Percentiles rank a stretch among this genome's conserved stretches.
Conservation (phyloP, 2,329 filamentous ascomycete species). For the Alternaria hordeiaustralica region DNA sequence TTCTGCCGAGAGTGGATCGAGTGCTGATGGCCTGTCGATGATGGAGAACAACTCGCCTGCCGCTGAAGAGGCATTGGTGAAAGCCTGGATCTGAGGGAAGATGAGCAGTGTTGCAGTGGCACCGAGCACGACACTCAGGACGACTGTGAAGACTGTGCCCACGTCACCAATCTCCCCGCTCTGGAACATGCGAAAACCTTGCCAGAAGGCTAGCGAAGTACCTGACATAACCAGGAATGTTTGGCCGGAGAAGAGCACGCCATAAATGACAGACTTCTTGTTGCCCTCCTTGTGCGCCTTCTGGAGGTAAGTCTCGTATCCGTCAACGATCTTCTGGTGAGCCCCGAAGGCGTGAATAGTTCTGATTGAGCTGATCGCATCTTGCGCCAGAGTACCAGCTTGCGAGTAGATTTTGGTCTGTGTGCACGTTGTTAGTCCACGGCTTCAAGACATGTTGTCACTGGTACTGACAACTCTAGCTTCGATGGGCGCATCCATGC, state of each 20-base stretch:
- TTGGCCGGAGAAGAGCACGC: conserved; percentile 64
- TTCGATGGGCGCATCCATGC: conserved; percentile 20
- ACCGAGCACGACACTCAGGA: conserved; percentile 87
- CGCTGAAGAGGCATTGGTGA: conserved; percentile 20
- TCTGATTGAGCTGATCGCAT: conserved; percentile 3
- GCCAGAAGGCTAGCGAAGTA: conserved; percentile 71
- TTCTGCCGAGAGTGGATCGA: conserved; percentile 17
- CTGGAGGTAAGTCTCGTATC: conserved; percentile 60
- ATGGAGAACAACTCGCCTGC: conserved; percentile 18
- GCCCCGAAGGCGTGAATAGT: conserved; percentile 67
- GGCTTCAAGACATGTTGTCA: neutral
- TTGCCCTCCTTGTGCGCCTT: conserved; percentile 58
- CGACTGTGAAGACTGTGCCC: conserved; percentile 72
- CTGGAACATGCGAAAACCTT: conserved; percentile 54
- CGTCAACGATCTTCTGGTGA: conserved; percentile 61
- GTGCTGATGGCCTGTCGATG: conserved; percentile 14
- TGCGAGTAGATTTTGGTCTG: conserved; percentile 10
- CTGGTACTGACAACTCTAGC: conserved; percentile 15
- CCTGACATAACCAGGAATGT: conserved; percentile 71
- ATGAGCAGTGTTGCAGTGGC: conserved; percentile 57
- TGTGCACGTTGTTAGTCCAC: neutral
- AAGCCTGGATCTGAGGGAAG: conserved; percentile 16
- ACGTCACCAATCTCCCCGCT: conserved; percentile 55
- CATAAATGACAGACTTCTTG: conserved; percentile 63
- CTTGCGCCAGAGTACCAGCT: conserved; percentile 1